A percentile compares a stretch with the other conserved stretches of the same genome.
phyloP scores from a whole-genome alignment of 495 filamentous ascomycete genomes.

The Entonaema liquescens region DNA sequence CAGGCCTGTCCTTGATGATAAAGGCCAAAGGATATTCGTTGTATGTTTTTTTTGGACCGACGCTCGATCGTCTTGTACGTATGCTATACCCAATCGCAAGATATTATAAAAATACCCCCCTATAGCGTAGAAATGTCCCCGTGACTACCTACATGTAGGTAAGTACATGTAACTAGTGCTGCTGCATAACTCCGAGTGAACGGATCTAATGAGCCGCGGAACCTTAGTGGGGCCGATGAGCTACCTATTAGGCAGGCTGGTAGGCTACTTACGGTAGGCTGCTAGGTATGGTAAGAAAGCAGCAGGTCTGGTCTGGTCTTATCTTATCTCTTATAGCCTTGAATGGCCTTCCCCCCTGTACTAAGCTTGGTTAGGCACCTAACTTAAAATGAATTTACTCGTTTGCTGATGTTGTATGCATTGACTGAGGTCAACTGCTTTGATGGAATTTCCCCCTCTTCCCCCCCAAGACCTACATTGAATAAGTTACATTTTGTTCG shows the following conservation, averaged over 20 bases:
- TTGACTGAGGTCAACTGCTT: conserved; percentile 16
- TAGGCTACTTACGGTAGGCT: no score
- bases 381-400: not conserved
- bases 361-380: no score
- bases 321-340: conserved; percentile 1
- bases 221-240: no score
- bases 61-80: not conserved
- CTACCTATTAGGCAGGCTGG: no score
- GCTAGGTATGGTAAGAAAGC: no score
- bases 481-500: conserved; percentile 19
- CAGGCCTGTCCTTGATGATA: not conserved
- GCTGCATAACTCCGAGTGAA: no score
- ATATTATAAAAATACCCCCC: not conserved
- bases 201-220: no score
- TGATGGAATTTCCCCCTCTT: conserved; percentile 28
- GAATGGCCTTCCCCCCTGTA: no score
- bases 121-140: not conserved
- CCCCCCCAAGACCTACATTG: conserved; percentile 3
- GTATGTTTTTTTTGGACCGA: conserved; percentile 16
- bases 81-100: not conserved
- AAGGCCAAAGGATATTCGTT: conserved; percentile 29
- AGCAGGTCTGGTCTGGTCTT: not conserved
- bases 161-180: no score
- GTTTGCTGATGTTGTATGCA: conserved; percentile 2
- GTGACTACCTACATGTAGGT: no score